Evolutionary conservation across 2,329 filamentous ascomycete species (phyloP), one percentile per base, ranked within the genome.

Genomic region (Colletotrichum liriopes): DNA sequence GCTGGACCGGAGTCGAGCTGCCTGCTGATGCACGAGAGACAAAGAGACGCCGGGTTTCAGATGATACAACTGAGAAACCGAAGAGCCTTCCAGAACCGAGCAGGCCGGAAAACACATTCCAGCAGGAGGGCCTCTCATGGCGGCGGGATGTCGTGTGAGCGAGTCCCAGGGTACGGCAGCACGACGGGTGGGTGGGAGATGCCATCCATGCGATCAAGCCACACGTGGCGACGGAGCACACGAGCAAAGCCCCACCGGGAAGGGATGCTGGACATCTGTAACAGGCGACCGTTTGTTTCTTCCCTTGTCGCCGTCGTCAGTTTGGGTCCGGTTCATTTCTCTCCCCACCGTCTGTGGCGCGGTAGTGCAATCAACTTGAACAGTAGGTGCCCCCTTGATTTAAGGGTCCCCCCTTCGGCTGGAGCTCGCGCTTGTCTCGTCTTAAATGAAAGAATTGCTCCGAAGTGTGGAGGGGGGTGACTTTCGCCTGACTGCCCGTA

Each of bases 41-140:
- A 67, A 73, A 66, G 63, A 60, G 45, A 64, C 55, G 64, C 45
- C 67, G 56, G 47, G 59, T 67, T 72, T 73, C 54, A 56, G 54
- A 67, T 67, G 68, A 35, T 60, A 43, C 58, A 64, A 47, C 59
- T 41, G 68, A 64, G 45, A 68, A 61, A 60, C 26, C 47, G 51
- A 63, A 45, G 45, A 47, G 43, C 37, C 51, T 59, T 68, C 59
- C 59, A 55, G 45, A 69, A 55, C 29, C 37, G 39, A 72, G 37
- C 51, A 39, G 23, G 49, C 37, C 14, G 45, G 18, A 9, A 58
- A 61, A 23, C 23, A 11, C 26, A 29, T 2, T 12, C 35, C 16
- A 29, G 26, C 26, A 41, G 3, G 41, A 26, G 26, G 23, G 26
- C 47, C 47, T 26, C 23, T 26, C 47, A 11, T 51, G 47, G 12